phyloP scores from a whole-genome alignment of 441 rosid species.

The Breynia disticha region DNA sequence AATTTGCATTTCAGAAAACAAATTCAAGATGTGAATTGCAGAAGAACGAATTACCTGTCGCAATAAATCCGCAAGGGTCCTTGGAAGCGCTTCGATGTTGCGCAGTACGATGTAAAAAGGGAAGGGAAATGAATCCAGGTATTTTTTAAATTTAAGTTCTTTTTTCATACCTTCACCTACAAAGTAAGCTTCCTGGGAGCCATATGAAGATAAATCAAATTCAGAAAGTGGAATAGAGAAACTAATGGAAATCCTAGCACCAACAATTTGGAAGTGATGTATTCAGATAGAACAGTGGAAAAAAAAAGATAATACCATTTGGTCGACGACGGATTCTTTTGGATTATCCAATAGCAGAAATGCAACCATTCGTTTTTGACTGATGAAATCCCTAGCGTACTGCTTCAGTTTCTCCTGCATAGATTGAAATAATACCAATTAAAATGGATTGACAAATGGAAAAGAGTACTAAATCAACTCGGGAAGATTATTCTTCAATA shows the following conservation, averaged over 20 bases:
- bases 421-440: background rate
- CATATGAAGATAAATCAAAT: background rate
- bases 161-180: conserved; percentile 22
- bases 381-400: conserved; percentile 64
- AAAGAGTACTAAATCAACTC: background rate
- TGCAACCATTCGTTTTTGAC: conserved; percentile 88
- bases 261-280: no score
- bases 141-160: conserved; percentile 35
- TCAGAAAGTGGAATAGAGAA: conserved; percentile 1
- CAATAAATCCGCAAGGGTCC: conserved; percentile 74
- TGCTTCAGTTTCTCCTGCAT: conserved; percentile 60
- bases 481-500: background rate
- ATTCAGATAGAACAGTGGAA: background rate
- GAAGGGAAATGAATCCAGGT: conserved; percentile 91
- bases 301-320: conserved; percentile 34
- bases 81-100: conserved; percentile 79
- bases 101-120: conserved; percentile 74
- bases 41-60: conserved; percentile 62
- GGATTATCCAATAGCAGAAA: conserved; percentile 75
- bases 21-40: background rate
- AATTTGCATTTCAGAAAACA: no score
- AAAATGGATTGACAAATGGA: background rate
- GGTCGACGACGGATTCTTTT: conserved; percentile 63
- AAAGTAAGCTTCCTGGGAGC: conserved; percentile 43
- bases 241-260: background rate